Conservation (phyloP, 441 rosid genomes). For the Gossypium davidsonii region DNA sequence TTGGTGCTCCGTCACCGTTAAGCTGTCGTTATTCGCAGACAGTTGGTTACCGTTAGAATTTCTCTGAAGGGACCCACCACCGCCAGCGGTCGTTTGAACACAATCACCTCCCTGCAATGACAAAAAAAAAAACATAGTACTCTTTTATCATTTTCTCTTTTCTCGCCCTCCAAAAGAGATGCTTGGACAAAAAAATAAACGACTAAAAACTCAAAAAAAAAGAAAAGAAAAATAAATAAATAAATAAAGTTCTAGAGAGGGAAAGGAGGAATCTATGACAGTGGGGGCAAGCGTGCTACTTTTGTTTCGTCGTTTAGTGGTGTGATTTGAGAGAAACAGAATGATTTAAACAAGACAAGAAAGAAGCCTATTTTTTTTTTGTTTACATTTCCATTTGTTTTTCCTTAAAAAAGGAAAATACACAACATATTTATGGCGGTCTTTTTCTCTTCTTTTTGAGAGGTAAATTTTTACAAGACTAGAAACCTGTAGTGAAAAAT, state of each 20-base stretch:
- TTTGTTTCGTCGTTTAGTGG: conserved; percentile 43
- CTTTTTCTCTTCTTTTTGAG: too few species aligned
- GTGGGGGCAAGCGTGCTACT: conserved; percentile 74
- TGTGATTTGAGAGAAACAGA: conserved; percentile 9
- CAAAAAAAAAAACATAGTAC: background rate
- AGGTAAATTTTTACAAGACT: too few species aligned
- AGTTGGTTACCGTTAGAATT: conserved; percentile 27
- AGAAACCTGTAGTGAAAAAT: background rate
- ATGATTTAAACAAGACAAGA: background rate
- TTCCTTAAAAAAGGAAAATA: too few species aligned
- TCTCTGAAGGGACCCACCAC: conserved; percentile 13
- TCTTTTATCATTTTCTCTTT: background rate
- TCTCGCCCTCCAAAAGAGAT: background rate
- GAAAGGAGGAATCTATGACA: conserved; percentile 37
- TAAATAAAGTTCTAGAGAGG: background rate
- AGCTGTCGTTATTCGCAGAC: conserved; percentile 26
- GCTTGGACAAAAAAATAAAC: background rate
- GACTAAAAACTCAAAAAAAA: background rate
- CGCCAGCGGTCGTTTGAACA: conserved; percentile 29
- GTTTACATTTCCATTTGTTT: too few species aligned
- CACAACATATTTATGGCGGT: too few species aligned
- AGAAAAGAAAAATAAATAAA: background rate
- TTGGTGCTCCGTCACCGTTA: conserved; percentile 60
- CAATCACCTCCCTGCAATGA: conserved; percentile 38
- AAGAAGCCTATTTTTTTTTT: background rate